These are phyloP conservation scores for Starmerella potacharoeniae DNA, from an alignment of 805 yeast species.

Conservation along the genomic window DNA sequence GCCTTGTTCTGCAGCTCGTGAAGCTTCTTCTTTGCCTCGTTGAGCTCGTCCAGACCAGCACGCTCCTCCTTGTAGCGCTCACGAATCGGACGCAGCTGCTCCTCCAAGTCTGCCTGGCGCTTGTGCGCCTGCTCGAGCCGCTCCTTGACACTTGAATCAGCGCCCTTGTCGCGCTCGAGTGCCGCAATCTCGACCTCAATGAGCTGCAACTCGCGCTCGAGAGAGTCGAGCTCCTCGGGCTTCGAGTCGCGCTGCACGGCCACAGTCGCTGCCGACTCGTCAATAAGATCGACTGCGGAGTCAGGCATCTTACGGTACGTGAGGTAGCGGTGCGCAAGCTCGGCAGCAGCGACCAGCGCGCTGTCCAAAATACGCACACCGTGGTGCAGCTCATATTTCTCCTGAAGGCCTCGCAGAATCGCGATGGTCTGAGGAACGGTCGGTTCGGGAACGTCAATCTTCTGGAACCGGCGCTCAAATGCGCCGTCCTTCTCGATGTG, in stretches of 20 bases:
- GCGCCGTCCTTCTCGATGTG: conserved; percentile 95
- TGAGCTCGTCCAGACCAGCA: conserved; percentile 82
- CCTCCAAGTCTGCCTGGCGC: conserved; percentile 72
- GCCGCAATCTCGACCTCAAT: conserved; percentile 95
- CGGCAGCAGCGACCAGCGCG: conserved; percentile 90
- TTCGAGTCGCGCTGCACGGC: conserved; percentile 97
- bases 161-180: conserved; percentile 85
- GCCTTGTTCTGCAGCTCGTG: conserved; percentile 92
- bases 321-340: conserved; percentile 82
- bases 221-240: conserved; percentile 89
- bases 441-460: conserved; percentile 91
- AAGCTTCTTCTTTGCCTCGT: conserved; percentile 75
- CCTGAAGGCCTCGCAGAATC: conserved; percentile 89
- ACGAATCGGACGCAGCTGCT: conserved; percentile 71
- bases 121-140: conserved; percentile 69
- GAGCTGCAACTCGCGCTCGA: conserved; percentile 85
- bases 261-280: conserved; percentile 92
- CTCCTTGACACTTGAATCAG: conserved; percentile 72
- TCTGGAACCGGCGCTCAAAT: conserved; percentile 95
- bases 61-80: conserved; percentile 80
- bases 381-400: conserved; percentile 90
- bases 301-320: conserved; percentile 95
- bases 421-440: conserved; percentile 89
- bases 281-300: conserved; percentile 91
- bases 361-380: conserved; percentile 93